Evolutionary conservation across 2,329 filamentous ascomycete species (phyloP).

Genomic region (Ophiostoma quercus): DNA sequence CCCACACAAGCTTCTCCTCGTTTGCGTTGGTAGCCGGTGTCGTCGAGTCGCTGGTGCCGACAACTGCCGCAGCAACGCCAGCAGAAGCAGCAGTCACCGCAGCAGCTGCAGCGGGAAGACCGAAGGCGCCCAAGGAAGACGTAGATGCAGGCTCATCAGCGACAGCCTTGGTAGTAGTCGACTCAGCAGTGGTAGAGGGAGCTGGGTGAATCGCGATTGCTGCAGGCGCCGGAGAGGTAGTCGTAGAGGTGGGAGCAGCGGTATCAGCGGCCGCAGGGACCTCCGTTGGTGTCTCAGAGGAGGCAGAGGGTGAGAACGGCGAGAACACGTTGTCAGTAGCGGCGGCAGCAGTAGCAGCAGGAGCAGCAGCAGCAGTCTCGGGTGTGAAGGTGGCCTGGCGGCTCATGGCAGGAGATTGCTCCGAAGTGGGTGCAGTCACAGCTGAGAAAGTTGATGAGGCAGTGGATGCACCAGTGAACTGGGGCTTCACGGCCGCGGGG

Average conservation of each 20-base stretch:
- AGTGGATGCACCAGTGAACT: constrained; percentile 53
- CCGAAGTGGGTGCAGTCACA: constrained; percentile 47
- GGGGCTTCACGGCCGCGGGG: constrained; percentile 45
- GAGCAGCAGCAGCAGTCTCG: background rate
- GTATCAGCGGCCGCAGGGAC: background rate
- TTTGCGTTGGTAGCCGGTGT: constrained; percentile 16
- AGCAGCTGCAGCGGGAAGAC: background rate
- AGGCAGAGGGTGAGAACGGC: background rate
- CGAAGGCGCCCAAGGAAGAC: constrained; percentile 7
- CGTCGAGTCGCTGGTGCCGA: background rate
- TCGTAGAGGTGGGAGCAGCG: constrained; percentile 1
- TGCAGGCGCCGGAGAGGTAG: constrained; percentile 14
- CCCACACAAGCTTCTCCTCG: constrained; percentile 20
- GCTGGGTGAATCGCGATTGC: background rate
- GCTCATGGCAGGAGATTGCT: constrained; percentile 52
- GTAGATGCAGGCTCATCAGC: background rate
- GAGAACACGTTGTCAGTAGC: background rate
- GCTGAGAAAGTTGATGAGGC: constrained; percentile 53
- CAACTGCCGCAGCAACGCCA: background rate
- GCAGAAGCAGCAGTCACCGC: background rate
- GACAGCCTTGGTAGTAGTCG: constrained; percentile 2
- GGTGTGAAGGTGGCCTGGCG: constrained; percentile 54
- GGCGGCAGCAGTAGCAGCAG: background rate
- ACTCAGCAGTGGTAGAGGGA: background rate
- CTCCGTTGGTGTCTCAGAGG: background rate